Base-by-base conservation (phyloP, 106 monocot genomes). In the Acanthochlamys bracteata region DNA sequence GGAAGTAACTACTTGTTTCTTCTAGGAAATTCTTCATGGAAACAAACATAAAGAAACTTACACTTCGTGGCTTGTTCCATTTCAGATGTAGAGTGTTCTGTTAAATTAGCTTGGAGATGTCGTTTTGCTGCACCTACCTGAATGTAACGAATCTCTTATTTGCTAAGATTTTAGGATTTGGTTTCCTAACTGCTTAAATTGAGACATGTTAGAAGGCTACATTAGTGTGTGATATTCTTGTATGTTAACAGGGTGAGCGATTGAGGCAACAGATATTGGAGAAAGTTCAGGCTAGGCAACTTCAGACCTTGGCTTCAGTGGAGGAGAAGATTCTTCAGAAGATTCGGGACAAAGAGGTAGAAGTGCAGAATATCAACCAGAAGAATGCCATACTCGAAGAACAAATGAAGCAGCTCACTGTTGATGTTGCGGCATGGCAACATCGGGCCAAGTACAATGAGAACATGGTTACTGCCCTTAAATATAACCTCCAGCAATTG, bases 331-430 rank as follows among this genome's bases (percentile, higher is more conserved):
- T 91, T 45, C 59, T 77, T 0, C 55, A 68, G 8, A 83, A 80
- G 59, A 80, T 91, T 42, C 66, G 75, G 12, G 88, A 93, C 42
- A 93, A 84, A 42, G 88, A 93, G 39, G 42, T 64, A 13, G 84
- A 88, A 62, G 79, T 82, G 8, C 82, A 80, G 45, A 68, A 41
- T 39, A 75, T 93, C 24, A 93, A 77, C 15, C 84, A 75, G 65
- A 88, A 74, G 66, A 93, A 93, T 65, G 25, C 39, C 11, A 84
- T 88, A 53, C 92, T 93, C 6, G 92, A 93, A 73, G 92, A 88
- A 13, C 82, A 82, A 52, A 78, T 88, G 64, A 88, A 73, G 61
- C 84, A 82, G 52, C 40, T 88, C 55, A 68, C 66, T 20, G 43
- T 70, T 22, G 81, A 93, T 64, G 82, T 76, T 23, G 55, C 65